Evolutionary conservation across 2,329 filamentous ascomycete species (phyloP), one percentile per base, ranked within the genome.

Genomic region (Colletotrichum acutatum): DNA sequence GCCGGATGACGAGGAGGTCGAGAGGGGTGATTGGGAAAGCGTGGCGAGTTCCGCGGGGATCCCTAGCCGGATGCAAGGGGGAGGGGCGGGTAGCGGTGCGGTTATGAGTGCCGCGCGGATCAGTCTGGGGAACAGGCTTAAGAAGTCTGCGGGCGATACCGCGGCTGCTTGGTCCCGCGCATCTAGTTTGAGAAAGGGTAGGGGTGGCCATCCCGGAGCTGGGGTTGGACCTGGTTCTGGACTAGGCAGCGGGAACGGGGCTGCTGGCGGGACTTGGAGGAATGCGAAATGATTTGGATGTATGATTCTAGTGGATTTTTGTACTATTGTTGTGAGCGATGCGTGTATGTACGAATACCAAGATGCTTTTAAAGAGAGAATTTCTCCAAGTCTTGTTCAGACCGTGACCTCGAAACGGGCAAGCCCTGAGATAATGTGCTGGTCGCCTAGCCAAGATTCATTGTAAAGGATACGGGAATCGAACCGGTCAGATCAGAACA

Each of bases 71-170:
- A 58, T 70, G 71, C 68, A 75, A 28, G 61, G 60, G 22, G 59
- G 65, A 32, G 63, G 42, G 22, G 67, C 71, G 61, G 72, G 75
- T 19, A 79, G 77, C 76, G 80, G 74, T 76, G 78, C 68, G 71
- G 79, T 42, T 75, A 80, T 78, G 66, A 79, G 78, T 11, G 77
- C 80, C 24, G 86, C 88, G 11, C 81, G 83, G 66, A 79, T 89
- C 76, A 89, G 86, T 65, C 79, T 90, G 52, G 87, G 86, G 5
- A 86, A 83, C 73, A 82, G 87, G 76, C 77, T 90, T 26, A 86
- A 84, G 77, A 87, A 84, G 75, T 85, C 85, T 30, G 84, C 86
- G 1, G 85, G 84, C 1, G 80, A 83, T 24, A 63, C 61, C 6
- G 61, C 61, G 12, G 61, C 61, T 26, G 61, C 61, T 8, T 86